Evolutionary conservation across 2,329 filamentous ascomycete species (phyloP), one percentile per base, ranked within the genome.

Genomic region (Macrophomina phaseolina): DNA sequence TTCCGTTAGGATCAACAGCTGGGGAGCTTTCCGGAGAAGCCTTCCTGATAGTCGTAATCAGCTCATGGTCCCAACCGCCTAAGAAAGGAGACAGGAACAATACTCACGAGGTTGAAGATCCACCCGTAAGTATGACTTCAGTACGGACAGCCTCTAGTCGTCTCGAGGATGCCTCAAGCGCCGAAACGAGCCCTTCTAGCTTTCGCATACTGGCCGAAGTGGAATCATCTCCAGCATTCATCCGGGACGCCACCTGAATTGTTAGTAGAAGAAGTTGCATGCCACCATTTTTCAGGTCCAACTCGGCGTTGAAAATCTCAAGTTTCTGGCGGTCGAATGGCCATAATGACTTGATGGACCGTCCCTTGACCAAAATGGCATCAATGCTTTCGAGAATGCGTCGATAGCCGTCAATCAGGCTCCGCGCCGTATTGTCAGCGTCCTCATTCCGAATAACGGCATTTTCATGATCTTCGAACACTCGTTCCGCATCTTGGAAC

Each of bases 271-370:
- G 48, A 11, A 64, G 61, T 8, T 30, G 45, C 23, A 64, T 32
- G 3, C 32, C 51, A 12, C 12, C 46, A 7, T 64, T 64, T 18
- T 64, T 64, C 34, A 45, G 40, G 18, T 64, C 61, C 36, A 64
- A 34, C 11, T 53, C 23, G 23, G 49, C 49, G 34, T 55, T 45
- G 36, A 64, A 14, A 6, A 64, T 23, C 14, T 55, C 62, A 38
- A 64, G 18, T 4, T 36, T 55, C 16, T 53, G 28, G 3, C 12
- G 18, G n/a, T 34, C 16, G 28, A 55, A 64, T 16, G 62, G 62
- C 62, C 49, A 55, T 8, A 23, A 1, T 12, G 38, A 18, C n/a
- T 30, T 51, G 23, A 42, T 51, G 6, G 12, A 14, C 34, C 34
- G 56, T 16, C 51, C 40, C 8, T 32, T 4, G 16, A 51, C 53